Percentiles rank a stretch among this genome's conserved stretches.
Conservation (phyloP, 208 protist species). For the Trypanosoma cruzi region DNA sequence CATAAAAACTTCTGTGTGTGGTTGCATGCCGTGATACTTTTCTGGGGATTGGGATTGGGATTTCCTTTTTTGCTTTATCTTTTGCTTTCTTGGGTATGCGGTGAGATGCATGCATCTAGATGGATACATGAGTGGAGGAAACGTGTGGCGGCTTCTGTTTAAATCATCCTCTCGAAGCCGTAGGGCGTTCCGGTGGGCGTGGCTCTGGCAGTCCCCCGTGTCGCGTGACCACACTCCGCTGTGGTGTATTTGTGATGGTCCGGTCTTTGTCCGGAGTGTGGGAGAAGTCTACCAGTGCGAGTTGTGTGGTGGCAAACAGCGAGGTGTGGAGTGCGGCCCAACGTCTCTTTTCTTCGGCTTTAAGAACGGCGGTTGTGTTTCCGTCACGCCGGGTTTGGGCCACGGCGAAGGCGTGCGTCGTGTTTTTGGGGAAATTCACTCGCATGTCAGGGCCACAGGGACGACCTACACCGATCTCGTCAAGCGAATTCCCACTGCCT, state of each 20-base stretch:
- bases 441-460: background rate
- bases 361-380: background rate
- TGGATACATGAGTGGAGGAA: background rate
- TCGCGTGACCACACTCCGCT: background rate
- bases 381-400: background rate
- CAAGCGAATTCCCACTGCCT: background rate
- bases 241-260: background rate
- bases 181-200: conserved; percentile 27
- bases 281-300: background rate
- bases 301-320: conserved; percentile 12
- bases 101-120: background rate
- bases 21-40: no score
- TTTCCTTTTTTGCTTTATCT: conserved; percentile 3
- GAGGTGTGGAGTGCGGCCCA: background rate
- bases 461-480: background rate
- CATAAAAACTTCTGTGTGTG: no score
- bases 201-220: conserved; percentile 3
- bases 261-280: background rate
- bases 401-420: background rate
- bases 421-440: background rate
- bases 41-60: no score
- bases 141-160: conserved; percentile 8
- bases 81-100: background rate
- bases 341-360: background rate
- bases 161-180: conserved; percentile 10